phyloP scores from a whole-genome alignment of 2,329 filamentous ascomycete species.

The Aureobasidium sp. region DNA sequence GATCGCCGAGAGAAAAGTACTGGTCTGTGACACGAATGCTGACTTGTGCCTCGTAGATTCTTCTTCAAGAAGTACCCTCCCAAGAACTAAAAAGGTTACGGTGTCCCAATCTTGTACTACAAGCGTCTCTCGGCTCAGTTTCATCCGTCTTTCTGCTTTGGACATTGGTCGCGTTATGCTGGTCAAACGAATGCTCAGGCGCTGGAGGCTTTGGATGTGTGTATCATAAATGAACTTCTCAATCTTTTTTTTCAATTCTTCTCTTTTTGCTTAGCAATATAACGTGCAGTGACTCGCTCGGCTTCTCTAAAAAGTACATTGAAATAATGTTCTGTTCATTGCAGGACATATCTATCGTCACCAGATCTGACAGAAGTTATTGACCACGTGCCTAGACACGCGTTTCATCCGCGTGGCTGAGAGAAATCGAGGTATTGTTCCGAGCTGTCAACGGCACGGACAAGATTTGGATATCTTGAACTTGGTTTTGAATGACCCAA shows the following conservation, averaged over 20 bases:
- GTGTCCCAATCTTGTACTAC: neutral
- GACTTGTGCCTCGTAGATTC: slow-evolving; percentile 27
- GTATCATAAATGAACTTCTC: slow-evolving; percentile 8
- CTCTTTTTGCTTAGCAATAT: neutral
- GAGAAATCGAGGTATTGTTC: too few species aligned
- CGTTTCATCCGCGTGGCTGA: too few species aligned
- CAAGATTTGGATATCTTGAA: neutral
- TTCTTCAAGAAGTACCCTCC: slow-evolving; percentile 45
- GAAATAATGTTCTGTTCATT: too few species aligned
- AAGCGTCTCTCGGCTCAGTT: neutral
- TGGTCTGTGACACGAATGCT: slow-evolving; percentile 13
- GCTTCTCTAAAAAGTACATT: too few species aligned
- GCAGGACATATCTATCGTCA: too few species aligned
- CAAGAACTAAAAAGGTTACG: slow-evolving; percentile 32
- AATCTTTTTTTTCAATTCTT: neutral
- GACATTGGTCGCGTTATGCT: neutral
- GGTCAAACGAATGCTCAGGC: slow-evolving; percentile 3
- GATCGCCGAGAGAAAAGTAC: neutral
- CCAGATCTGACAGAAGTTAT: too few species aligned
- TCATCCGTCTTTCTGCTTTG: neutral
- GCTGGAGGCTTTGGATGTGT: slow-evolving; percentile 8
- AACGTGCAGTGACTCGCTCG: neutral
- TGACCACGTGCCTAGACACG: too few species aligned
- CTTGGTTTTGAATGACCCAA: too few species aligned
- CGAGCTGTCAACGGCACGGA: neutral